These are phyloP conservation scores for Leccinum cinnamomeum DNA, from an alignment of 1,284 basidiomycete species.

Conservation along the genomic window DNA sequence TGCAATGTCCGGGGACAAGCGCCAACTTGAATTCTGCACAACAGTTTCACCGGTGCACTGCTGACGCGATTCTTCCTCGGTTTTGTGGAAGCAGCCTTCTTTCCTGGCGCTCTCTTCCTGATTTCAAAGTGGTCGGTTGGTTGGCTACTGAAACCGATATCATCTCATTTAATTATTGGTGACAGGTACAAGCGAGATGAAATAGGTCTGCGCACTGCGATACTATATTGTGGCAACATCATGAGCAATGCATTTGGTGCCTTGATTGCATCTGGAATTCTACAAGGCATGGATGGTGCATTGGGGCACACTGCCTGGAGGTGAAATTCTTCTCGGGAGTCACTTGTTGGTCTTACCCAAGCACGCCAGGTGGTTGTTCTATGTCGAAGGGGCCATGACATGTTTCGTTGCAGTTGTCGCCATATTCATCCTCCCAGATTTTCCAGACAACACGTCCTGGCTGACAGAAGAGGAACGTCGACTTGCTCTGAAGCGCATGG, in stretches of 20 bases:
- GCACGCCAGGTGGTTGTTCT: constrained; percentile 67
- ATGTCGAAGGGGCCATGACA: constrained; percentile 69
- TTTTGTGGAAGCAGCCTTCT: constrained; percentile 68
- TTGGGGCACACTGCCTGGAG: constrained; percentile 77
- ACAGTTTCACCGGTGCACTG: constrained; percentile 66
- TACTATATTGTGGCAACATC: constrained; percentile 55
- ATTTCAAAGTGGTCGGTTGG: constrained; percentile 77
- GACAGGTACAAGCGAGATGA: constrained; percentile 43
- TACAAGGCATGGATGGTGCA: constrained; percentile 67
- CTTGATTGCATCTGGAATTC: constrained; percentile 74
- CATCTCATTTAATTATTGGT: constrained; percentile 47
- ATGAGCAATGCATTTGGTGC: constrained; percentile 84
- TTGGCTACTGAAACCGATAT: neutral
- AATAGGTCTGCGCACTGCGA: constrained; percentile 68
- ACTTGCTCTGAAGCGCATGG: constrained; percentile 71
- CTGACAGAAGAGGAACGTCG: constrained; percentile 61
- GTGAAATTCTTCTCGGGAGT: constrained; percentile 31
- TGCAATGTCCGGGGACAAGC: neutral
- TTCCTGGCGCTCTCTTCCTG: constrained; percentile 68
- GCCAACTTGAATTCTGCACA: neutral
- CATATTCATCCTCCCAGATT: constrained; percentile 76
- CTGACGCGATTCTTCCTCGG: constrained; percentile 78
- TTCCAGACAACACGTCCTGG: constrained; percentile 64
- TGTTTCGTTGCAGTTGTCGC: constrained; percentile 60
- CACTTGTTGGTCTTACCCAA: constrained; percentile 6